A percentile compares a stretch with the other conserved stretches of the same genome.
Conservation (phyloP, 2,329 filamentous ascomycete species). For the Kalmusia sp. region DNA sequence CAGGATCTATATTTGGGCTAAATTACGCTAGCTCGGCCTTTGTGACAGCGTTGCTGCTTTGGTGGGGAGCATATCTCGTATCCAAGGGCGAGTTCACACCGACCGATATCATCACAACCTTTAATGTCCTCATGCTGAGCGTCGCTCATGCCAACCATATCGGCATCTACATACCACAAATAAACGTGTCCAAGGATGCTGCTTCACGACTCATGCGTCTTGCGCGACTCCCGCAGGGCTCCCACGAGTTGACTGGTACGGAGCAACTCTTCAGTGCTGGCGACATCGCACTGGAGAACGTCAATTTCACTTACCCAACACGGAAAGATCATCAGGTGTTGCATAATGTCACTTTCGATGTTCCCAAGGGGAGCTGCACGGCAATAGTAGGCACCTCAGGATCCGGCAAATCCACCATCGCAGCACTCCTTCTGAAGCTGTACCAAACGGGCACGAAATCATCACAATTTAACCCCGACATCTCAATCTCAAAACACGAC, state of each 20-base stretch:
- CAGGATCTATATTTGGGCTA: slow-evolving; percentile 78
- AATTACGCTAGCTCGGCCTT: slow-evolving; percentile 76
- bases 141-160: slow-evolving; percentile 75
- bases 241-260: slow-evolving; percentile 65
- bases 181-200: slow-evolving; percentile 75
- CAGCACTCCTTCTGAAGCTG: slow-evolving; percentile 75
- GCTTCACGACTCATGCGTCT: slow-evolving; percentile 77
- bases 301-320: slow-evolving; percentile 77
- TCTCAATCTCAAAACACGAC: slow-evolving; percentile 67
- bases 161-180: slow-evolving; percentile 78
- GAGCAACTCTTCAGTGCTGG: slow-evolving; percentile 52
- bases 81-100: slow-evolving; percentile 58
- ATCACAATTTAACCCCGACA: slow-evolving; percentile 31
- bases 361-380: slow-evolving; percentile 69
- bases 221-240: slow-evolving; percentile 63
- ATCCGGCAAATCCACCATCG: slow-evolving; percentile 88
- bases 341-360: slow-evolving; percentile 67
- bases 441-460: slow-evolving; percentile 55
- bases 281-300: slow-evolving; percentile 65
- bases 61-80: slow-evolving; percentile 75
- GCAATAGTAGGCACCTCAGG: slow-evolving; percentile 86
- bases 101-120: slow-evolving; percentile 72
- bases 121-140: slow-evolving; percentile 84
- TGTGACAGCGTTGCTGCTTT: slow-evolving; percentile 81
- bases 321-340: slow-evolving; percentile 63